Conservation (phyloP, 805 yeast genomes). For the Dipodascopsis uninucleata region DNA sequence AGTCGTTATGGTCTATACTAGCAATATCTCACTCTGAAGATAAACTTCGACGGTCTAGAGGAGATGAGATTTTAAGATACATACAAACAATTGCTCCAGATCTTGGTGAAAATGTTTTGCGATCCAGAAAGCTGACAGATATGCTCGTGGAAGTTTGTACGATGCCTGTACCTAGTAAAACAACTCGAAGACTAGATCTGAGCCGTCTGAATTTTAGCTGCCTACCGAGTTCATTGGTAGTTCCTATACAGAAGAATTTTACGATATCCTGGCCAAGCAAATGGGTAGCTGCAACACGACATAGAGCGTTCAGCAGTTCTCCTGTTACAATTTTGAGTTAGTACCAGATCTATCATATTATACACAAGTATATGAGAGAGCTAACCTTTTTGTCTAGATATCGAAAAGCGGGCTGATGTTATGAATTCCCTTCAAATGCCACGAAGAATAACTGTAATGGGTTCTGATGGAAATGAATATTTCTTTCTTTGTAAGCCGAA, state of each 20-base stretch:
- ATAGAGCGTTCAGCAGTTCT: slow-evolving; percentile 45
- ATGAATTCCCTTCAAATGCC: slow-evolving; percentile 86
- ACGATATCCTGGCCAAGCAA: slow-evolving; percentile 60
- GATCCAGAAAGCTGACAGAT: no score
- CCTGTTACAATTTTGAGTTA: slow-evolving; percentile 35
- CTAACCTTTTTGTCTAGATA: no score
- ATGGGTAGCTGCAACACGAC: slow-evolving; percentile 41
- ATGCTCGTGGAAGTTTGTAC: no score
- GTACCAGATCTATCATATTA: slow-evolving; percentile 47
- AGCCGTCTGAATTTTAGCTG: no score
- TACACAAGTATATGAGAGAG: no score
- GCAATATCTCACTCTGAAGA: slow-evolving; percentile 63
- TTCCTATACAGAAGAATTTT: slow-evolving; percentile 70
- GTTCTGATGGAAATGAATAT: slow-evolving; percentile 73
- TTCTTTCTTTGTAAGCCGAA: slow-evolving; percentile 75
- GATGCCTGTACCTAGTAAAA: no score
- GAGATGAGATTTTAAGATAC: slow-evolving; percentile 41
- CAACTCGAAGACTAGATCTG: no score
- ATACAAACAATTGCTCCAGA: background rate
- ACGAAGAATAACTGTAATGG: slow-evolving; percentile 66
- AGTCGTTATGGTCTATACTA: slow-evolving; percentile 79
- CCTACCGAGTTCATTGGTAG: slow-evolving; percentile 57
- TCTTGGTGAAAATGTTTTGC: background rate
- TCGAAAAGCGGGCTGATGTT: slow-evolving; percentile 66
- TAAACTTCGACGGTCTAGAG: slow-evolving; percentile 45